Evolutionary conservation across 768 basidiomycete genomes (phyloP), one percentile per base, ranked within the genome.

Genomic region (Mycena chlorophos): DNA sequence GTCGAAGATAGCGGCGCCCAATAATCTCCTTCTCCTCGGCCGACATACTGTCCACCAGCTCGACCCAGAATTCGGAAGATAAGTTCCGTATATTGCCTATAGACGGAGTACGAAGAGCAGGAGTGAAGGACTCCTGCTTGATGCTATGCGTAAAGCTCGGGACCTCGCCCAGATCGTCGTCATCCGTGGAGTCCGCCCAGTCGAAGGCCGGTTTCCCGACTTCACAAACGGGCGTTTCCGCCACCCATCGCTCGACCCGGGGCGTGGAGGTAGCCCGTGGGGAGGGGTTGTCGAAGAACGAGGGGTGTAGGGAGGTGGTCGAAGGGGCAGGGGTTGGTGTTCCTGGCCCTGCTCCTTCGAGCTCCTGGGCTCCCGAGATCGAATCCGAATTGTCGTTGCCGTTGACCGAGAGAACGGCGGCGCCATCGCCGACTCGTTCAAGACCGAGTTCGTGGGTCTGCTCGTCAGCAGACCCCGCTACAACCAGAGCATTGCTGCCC

Each of bases 11-110:
- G 10, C 55, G 42, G 1, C 31, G 49, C 6, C 38, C 4, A 10
- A 56, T 50, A 17, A 16, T 30, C 17, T 16, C 2, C 43, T 56
- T 42, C 1, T 56, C 29, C 12, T 43, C 42, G 3, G 43, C 0
- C 4, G 42, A 30, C 4, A 56, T 23, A 31, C 29, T 56, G 2
- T 37, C 13, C 19, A 47, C 25, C 13, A 56, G 42, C 16, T 56
- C 49, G 13, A 31, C 30, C 40, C 39, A 23, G 2, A 56, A 26
- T 22, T 46, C 43, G 17, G 48, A 56, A 51, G 40, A 51, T 34
- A 51, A 25, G 23, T 50, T 49, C 4, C 39, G 28, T 12, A 17
- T 42, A 28, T 22, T 48, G 16, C 39, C 54, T 2, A 49, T 38
- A n/a, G n/a, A n/a, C 3, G 39, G 38, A 3, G 37, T 14, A 1